Evolutionary conservation across 441 rosid species (phyloP), one percentile per base, ranked within the genome.

Genomic region (Euphorbia celastroides): DNA sequence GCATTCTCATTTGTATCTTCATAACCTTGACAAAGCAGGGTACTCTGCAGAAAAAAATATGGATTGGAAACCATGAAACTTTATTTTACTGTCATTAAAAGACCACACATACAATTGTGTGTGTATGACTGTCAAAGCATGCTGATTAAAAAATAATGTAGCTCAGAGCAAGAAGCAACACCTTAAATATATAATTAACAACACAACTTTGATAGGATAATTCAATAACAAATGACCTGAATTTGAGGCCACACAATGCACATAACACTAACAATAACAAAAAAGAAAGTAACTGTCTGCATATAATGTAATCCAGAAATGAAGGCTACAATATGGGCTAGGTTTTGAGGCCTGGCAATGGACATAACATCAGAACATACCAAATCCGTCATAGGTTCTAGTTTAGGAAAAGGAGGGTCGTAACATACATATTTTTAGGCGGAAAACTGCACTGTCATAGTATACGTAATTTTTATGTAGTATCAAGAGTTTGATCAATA

Each of bases 1-100:
- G 89, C 77, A 80, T 80, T 84, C 59, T 79, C 78, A 44, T 85
- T 81, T 68, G 86, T 79, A 83, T 83, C 89, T 78, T 86, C 83
- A 60, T 87, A 87, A 76, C 84, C 92, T 76, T 76, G 92, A 81
- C 92, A 93, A 66, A 96, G 94, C 77, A 93, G 93, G 57, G 99
- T 96, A 69, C 88, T 86, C 98, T 96, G 78, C 72, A 81, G 60
- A 64, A 67, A 48, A n/a, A 48, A 22, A 13, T 25, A 16, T 22
- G 12, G 7, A 27, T 30, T 67, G 12, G 22, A 27, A n/a, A n/a
- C n/a, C n/a, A n/a, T n/a, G n/a, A n/a, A n/a, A n/a, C n/a, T n/a
- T n/a, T n/a, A n/a, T n/a, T n/a, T n/a, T n/a, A n/a, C n/a, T n/a
- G n/a, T n/a, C n/a, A n/a, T n/a, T n/a, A n/a, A n/a, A n/a, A n/a